Percentiles rank a stretch among this genome's conserved stretches.
These are phyloP conservation scores for Diaporthe amygdali DNA, from an alignment of 2,329 filamentous ascomycete genomes.

Conservation along the genomic window DNA sequence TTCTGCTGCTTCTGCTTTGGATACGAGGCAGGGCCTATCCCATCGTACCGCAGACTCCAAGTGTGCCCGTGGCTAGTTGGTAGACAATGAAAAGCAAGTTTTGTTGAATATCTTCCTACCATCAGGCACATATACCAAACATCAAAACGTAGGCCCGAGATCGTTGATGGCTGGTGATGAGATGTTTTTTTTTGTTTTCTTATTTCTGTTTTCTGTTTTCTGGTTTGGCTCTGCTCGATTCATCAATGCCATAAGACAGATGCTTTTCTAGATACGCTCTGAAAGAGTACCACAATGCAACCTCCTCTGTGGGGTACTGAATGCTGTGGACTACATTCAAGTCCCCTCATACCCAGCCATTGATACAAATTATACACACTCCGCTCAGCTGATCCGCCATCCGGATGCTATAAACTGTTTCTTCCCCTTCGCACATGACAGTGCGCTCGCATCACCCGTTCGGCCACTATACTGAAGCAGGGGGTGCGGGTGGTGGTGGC, in stretches of 20 bases:
- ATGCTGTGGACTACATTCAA: neutral
- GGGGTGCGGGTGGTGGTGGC: conserved; percentile 22
- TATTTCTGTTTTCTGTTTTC: neutral
- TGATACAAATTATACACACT: conserved; percentile 11
- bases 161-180: neutral
- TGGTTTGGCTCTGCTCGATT: neutral
- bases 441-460: neutral
- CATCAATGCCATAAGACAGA: conserved; percentile 1
- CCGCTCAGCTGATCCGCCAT: neutral
- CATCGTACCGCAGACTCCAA: neutral
- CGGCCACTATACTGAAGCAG: conserved; percentile 15
- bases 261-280: conserved; percentile 16
- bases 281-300: conserved; percentile 9
- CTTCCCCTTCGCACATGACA: neutral
- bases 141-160: neutral
- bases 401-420: neutral
- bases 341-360: neutral
- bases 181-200: neutral
- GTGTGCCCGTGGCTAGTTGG: neutral
- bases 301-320: neutral
- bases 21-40: neutral
- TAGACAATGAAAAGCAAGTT: neutral
- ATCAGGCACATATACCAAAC: neutral
- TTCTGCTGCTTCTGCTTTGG: neutral
- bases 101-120: no score